Evolutionary conservation across 179 eudicot species (phyloP), one percentile per base, ranked within the genome.

Genomic region (Drosera spatulata): DNA sequence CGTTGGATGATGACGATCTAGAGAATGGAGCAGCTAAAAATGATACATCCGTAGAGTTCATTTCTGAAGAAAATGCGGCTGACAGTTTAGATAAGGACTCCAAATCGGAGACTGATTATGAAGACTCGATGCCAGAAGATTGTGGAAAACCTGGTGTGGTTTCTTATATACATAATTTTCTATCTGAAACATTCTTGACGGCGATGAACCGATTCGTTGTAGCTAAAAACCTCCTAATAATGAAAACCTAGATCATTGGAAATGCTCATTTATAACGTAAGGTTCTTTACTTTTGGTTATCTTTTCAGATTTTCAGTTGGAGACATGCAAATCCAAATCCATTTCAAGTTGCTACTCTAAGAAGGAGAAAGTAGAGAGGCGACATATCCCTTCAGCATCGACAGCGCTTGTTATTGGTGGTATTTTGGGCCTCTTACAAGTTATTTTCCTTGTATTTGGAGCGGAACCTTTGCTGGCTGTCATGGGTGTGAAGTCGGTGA

Each of bases 401-500:
- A 95, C 99, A 2, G 95, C 99, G 54, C 72, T 95, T 39, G 66
- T 78, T 64, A 71, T 95, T 7, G 99, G 97, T 6, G 69, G 65
- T n/a, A 62, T 91, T 46, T 93, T 95, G 45, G 99, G 99, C 45
- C 69, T 95, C 37, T 70, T 80, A 48, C 96, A 95, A 52, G 75
- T 89, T 53, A 45, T 87, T 14, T 79, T 83, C 60, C 93, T 95
- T 39, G 52, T 82, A 55, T 63, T 79, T 69, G 84, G 88, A 4
- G 91, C 96, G 53, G 77, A 82, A 54, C 79, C 82, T 11, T 73
- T 90, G 41, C 65, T 91, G 14, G 55, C 79, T 59, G 61, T 95
- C 73, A 95, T 95, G 99, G 96, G 96, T 39, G 76, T 95, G 14
- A 87, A 85, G 78, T 65, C 84, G 42, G 99, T 95, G 69, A 75